Evolutionary conservation across 345 rosid genomes (phyloP).

Genomic region (Excoecaria cochinchinensis): DNA sequence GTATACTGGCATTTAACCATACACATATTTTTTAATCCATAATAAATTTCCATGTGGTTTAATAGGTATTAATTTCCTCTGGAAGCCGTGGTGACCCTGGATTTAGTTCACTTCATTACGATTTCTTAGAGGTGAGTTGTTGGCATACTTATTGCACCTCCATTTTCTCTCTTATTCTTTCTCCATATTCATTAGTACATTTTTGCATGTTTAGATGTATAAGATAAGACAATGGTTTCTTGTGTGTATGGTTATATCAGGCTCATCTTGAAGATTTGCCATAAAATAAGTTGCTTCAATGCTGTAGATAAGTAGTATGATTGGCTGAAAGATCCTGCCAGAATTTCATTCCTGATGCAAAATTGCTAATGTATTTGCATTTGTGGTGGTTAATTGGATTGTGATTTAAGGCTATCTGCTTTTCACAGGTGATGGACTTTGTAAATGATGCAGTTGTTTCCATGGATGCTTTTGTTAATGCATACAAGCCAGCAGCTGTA

Average conservation of each 20-base stretch:
- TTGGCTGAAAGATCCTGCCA: not conserved
- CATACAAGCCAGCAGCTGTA: constrained; percentile 66
- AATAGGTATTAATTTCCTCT: constrained; percentile 57
- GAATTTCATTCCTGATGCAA: not conserved
- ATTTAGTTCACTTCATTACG: constrained; percentile 44
- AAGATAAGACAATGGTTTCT: not conserved
- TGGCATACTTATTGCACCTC: not conserved
- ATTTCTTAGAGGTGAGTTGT: constrained; percentile 70
- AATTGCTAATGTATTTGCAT: not conserved
- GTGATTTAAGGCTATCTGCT: not conserved
- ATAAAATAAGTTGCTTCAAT: not conserved
- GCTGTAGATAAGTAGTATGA: not conserved
- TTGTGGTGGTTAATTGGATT: not conserved
- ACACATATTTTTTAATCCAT: not conserved
- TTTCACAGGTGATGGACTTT: constrained; percentile 86
- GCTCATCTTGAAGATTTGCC: not conserved
- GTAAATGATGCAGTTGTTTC: constrained; percentile 91
- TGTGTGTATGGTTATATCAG: not conserved
- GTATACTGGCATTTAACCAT: not conserved
- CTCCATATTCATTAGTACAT: not conserved
- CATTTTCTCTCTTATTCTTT: not conserved
- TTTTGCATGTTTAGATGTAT: not conserved
- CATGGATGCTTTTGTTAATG: constrained; percentile 73
- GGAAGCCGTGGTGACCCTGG: constrained; percentile 43
- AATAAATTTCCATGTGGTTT: not conserved